These are phyloP conservation scores for Phellopilus nigrolimitatus DNA, from an alignment of 1,284 basidiomycete genomes.

Conservation along the genomic window DNA sequence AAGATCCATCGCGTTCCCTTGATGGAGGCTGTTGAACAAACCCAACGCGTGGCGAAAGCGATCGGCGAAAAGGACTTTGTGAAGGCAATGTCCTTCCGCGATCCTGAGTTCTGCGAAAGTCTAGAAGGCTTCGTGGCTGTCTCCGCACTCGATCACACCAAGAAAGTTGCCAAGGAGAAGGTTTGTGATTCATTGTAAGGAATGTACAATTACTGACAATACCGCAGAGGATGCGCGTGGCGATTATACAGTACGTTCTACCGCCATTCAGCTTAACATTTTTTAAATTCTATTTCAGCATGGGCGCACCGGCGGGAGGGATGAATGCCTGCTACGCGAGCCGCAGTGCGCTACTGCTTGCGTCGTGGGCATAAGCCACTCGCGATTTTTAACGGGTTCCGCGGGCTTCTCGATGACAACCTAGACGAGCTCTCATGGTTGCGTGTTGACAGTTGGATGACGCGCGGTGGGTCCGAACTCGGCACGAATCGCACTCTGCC, in stretches of 20 bases:
- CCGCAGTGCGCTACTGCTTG: constrained; percentile 91
- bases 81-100: constrained; percentile 84
- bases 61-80: constrained; percentile 84
- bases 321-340: constrained; percentile 98
- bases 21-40: constrained; percentile 91
- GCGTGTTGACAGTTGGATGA: constrained; percentile 94
- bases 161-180: constrained; percentile 59
- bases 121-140: constrained; percentile 80
- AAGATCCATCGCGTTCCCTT: constrained; percentile 91
- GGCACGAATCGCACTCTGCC: constrained; percentile 93
- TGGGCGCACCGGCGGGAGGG: constrained; percentile 95
- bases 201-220: constrained; percentile 1
- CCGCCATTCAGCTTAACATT: constrained; percentile 12
- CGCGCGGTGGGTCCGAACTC: constrained; percentile 96
- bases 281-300: constrained; percentile 40
- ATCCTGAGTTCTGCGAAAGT: constrained; percentile 88
- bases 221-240: constrained; percentile 18
- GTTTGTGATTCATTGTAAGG: constrained; percentile 33
- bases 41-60: constrained; percentile 79
- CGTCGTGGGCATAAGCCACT: constrained; percentile 89
- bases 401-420: constrained; percentile 87
- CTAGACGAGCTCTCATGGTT: constrained; percentile 91
- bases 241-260: constrained; percentile 7
- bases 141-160: constrained; percentile 57
- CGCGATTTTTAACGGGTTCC: constrained; percentile 94